Evolutionary conservation across 177 flowering plant species (phyloP).

Genomic region (Telopea speciosissima): DNA sequence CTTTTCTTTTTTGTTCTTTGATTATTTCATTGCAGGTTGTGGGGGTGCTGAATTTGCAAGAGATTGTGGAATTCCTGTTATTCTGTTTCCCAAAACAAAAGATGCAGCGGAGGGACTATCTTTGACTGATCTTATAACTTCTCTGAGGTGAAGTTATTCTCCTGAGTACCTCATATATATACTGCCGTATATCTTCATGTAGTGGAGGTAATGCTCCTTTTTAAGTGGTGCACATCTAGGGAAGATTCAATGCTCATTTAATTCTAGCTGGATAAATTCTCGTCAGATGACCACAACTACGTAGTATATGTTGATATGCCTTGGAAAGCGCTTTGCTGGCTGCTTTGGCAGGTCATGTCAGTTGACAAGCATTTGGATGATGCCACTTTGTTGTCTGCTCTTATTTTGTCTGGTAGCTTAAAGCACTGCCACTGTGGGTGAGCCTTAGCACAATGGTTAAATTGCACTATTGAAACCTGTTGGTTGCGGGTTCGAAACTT

Average conservation of each 20-base stretch:
- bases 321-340: no score
- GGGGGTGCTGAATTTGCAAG: conserved; percentile 94
- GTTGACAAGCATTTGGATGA: no score
- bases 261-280: background rate
- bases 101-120: conserved; percentile 46
- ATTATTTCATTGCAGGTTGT: conserved; percentile 41
- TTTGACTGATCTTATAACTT: conserved; percentile 47
- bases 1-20: background rate
- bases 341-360: no score
- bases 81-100: conserved; percentile 58
- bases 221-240: background rate
- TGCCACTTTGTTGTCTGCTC: no score
- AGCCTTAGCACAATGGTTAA: no score
- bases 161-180: background rate
- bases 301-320: no score
- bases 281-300: background rate
- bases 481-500: no score
- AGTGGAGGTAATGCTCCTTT: background rate
- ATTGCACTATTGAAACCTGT: no score
- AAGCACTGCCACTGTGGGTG: no score
- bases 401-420: no score
- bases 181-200: background rate
- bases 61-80: conserved; percentile 57
- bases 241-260: background rate
- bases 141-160: conserved; percentile 44